phyloP scores from a whole-genome alignment of 176 grass and related monocot species.

The Neostapfia colusana region DNA sequence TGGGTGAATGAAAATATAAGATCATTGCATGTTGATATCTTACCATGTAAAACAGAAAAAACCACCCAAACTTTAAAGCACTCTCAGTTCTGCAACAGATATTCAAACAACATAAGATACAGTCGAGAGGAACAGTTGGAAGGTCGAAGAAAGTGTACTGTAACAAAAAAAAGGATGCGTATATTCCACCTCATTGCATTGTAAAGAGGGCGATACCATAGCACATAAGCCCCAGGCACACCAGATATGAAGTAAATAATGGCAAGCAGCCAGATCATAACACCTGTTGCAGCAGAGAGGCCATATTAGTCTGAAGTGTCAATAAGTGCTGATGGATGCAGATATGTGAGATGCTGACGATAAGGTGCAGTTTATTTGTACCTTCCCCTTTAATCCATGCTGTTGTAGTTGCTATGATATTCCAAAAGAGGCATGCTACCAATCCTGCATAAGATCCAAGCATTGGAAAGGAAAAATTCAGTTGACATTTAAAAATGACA shows the following conservation, averaged over 20 bases:
- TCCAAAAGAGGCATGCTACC: slow-evolving; percentile 69
- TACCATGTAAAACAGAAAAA: slow-evolving; percentile 96
- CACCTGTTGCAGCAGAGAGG: slow-evolving; percentile 51
- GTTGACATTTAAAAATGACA: slow-evolving; percentile 9
- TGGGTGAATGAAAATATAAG: background rate
- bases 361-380: slow-evolving; percentile 33
- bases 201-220: slow-evolving; percentile 97
- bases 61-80: slow-evolving; percentile 97
- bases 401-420: slow-evolving; percentile 81
- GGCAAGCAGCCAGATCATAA: slow-evolving; percentile 92
- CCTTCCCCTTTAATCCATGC: slow-evolving; percentile 96
- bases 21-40: background rate
- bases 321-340: slow-evolving; percentile 6
- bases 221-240: slow-evolving; percentile 81
- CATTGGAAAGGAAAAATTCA: background rate
- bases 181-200: slow-evolving; percentile 78
- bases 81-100: slow-evolving; percentile 74
- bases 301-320: slow-evolving; percentile 21
- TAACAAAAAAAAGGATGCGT: slow-evolving; percentile 10
- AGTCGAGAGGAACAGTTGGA: slow-evolving; percentile 18
- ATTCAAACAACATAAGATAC: slow-evolving; percentile 25
- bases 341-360: slow-evolving; percentile 8
- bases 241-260: slow-evolving; percentile 97
- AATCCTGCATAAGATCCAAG: slow-evolving; percentile 59
- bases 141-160: background rate